Evolutionary conservation across 768 basidiomycete genomes (phyloP), one percentile per base, ranked within the genome.

Genomic region (Collybia mongolica): DNA sequence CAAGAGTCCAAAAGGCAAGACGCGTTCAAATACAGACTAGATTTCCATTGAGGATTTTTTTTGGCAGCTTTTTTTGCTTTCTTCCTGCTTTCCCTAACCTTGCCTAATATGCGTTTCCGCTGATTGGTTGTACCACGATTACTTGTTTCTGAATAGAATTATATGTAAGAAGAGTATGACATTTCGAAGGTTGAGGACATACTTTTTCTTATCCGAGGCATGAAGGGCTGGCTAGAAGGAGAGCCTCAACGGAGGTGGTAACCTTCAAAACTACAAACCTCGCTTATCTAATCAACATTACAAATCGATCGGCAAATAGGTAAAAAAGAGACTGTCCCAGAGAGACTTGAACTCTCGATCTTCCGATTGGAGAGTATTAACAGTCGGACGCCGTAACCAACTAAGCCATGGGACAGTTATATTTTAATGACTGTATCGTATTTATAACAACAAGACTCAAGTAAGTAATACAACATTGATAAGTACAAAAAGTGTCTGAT

Each of bases 11-110:
- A 37, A 32, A 46, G 46, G 19, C 18, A 19, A 32, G 3, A 8
- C 6, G 14, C 19, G 18, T 41, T 28, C 5, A 35, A 29, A 46
- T 24, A 78, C 85, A 59, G 63, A 93, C 93, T 89, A 46, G 88
- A 87, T 73, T 94, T 96, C 88, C 93, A 95, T 49, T 90, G 80
- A 19, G 78, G 70, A 68, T 88, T 88, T 65, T 86, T 90, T 73
- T 91, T 92, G 12, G 80, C 79, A 37, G 76, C 77, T 65, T 85
- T 92, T 61, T 77, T 79, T 44, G 72, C 72, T 73, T 96, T 96
- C 72, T 84, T 88, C 62, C 75, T 77, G 54, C 82, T 81, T 65
- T 93, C 93, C 22, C 81, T 71, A 37, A 83, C 80, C 68, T 94
- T 93, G 61, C 86, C 79, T 61, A 81, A 78, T 59, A 93, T 76